Evolutionary conservation across 2,329 filamentous ascomycete species (phyloP).

Genomic region (Fusarium sp.): DNA sequence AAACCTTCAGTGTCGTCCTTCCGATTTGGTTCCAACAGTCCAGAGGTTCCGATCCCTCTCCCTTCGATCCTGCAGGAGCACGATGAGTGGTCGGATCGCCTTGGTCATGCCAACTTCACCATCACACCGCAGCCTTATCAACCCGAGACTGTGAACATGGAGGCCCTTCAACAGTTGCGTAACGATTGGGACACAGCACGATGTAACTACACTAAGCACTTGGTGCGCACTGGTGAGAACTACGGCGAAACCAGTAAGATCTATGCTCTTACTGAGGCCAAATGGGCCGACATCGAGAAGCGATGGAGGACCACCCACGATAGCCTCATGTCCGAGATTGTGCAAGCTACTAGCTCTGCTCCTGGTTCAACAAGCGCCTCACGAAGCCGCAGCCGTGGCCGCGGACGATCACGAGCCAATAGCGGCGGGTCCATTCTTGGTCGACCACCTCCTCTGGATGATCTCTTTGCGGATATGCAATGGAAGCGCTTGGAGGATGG

Average conservation of each 20-base stretch:
- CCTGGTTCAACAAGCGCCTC: conserved; percentile 46
- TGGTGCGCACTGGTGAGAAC: conserved; percentile 88
- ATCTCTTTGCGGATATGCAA: conserved; percentile 58
- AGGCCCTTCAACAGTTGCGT: conserved; percentile 71
- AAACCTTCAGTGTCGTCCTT: conserved; percentile 85
- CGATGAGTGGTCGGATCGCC: conserved; percentile 85
- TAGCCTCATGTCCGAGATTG: conserved; percentile 67
- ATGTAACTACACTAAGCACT: conserved; percentile 88
- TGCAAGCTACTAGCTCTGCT: conserved; percentile 51
- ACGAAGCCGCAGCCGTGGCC: conserved; percentile 57
- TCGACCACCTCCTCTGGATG: conserved; percentile 52
- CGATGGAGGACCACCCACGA: conserved; percentile 80
- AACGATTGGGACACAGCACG: conserved; percentile 86
- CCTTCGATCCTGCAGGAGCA: conserved; percentile 75
- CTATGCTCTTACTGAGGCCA: conserved; percentile 85
- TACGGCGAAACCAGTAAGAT: conserved; percentile 92
- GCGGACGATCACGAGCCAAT: conserved; percentile 54
- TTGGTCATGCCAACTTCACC: conserved; percentile 94
- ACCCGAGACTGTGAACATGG: conserved; percentile 71
- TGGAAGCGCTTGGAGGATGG: conserved; percentile 64
- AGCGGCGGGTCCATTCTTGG: conserved; percentile 57
- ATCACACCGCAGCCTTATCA: conserved; percentile 86
- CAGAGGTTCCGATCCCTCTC: conserved; percentile 66
- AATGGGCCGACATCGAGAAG: conserved; percentile 85
- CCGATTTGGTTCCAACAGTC: conserved; percentile 70